Conservation (phyloP, 176 grass and related monocot species). For the Aegilops tauschii region DNA sequence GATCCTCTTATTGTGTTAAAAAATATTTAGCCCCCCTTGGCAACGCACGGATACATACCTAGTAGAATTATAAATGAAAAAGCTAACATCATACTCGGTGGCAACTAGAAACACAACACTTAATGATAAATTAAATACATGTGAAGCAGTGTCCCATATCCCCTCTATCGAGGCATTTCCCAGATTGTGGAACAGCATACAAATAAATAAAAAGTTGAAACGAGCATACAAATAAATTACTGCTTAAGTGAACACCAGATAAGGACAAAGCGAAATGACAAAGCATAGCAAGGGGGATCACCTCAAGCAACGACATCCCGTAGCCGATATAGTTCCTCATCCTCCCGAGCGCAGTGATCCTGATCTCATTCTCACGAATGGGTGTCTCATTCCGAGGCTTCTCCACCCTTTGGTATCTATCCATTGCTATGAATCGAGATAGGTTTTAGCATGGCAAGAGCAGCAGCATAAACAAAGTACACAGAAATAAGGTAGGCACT, state of each 20-base stretch:
- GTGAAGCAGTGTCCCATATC: not conserved
- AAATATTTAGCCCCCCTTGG: too few relatives aligned
- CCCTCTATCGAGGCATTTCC: not conserved
- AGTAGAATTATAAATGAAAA: not conserved
- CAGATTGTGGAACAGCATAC: too few relatives aligned
- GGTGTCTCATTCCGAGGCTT: conserved; percentile 46
- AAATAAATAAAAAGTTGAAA: not conserved
- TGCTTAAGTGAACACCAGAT: not conserved
- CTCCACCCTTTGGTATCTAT: conserved; percentile 63
- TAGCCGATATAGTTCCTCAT: conserved; percentile 67
- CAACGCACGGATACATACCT: too few relatives aligned
- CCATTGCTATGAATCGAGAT: conserved; percentile 29
- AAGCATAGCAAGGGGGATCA: not conserved
- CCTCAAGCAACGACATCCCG: conserved; percentile 56
- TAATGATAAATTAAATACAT: not conserved
- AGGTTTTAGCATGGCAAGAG: not conserved
- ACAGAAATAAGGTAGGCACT: not conserved
- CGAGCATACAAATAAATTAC: not conserved
- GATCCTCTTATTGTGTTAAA: too few relatives aligned
- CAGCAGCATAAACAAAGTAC: not conserved
- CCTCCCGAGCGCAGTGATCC: conserved; percentile 58
- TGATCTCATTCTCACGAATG: conserved; percentile 58
- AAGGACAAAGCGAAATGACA: not conserved
- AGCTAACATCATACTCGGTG: not conserved
- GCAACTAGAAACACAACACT: not conserved